A percentile compares a stretch with the other conserved stretches of the same genome.
These are phyloP conservation scores for Termitomyces sp. DNA, from an alignment of 768 basidiomycete species.

Conservation along the genomic window DNA sequence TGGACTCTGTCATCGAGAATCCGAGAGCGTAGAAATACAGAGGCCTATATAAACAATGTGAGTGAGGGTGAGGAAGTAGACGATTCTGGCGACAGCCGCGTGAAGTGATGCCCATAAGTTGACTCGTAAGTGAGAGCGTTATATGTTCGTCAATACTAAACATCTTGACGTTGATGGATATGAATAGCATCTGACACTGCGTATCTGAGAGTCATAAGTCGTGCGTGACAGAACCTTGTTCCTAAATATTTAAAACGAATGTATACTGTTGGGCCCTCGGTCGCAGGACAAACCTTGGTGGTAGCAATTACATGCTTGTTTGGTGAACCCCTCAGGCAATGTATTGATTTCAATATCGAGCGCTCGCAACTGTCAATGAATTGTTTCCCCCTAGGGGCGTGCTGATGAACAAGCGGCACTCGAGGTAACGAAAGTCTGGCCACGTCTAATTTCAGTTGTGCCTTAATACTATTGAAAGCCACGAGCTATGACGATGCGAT, in stretches of 20 bases:
- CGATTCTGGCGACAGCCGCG: neutral
- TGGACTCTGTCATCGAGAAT: neutral
- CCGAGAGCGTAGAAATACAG: neutral
- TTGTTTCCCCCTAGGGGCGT: no score
- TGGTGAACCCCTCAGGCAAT: neutral
- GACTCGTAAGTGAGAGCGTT: neutral
- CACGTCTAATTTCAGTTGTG: neutral
- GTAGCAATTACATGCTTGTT: neutral
- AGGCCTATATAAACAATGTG: neutral
- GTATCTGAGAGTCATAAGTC: neutral
- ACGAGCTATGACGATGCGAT: neutral
- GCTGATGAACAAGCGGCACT: slow-evolving; percentile 1
- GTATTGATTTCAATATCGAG: neutral
- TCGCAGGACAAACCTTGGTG: neutral
- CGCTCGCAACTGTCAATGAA: neutral
- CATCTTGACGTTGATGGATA: neutral
- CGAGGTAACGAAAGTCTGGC: neutral
- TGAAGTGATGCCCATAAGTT: neutral
- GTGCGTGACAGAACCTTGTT: neutral
- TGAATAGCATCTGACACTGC: neutral
- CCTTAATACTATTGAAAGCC: neutral
- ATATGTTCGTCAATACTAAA: neutral
- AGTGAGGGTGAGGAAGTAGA: neutral
- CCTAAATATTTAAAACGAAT: neutral
- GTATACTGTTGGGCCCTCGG: neutral